These are phyloP conservation scores for Penicillium dipodomyicola DNA, from an alignment of 495 filamentous ascomycete species.

Conservation along the genomic window DNA sequence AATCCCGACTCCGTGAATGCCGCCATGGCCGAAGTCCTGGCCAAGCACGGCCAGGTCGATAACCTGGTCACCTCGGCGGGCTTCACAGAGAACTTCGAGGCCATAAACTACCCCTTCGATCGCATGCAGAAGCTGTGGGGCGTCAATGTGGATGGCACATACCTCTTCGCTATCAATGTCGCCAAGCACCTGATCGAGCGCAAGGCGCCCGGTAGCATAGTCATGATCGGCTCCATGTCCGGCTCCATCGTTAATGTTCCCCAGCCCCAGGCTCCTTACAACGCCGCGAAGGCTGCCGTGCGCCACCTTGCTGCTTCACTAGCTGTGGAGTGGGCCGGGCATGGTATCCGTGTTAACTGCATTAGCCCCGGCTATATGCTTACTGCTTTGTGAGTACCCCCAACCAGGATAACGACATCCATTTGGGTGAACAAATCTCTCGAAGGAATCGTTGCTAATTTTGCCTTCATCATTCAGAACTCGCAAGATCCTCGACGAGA, in stretches of 20 bases:
- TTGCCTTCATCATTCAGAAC: constrained; percentile 54
- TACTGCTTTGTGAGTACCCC: constrained; percentile 66
- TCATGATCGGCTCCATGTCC: constrained; percentile 95
- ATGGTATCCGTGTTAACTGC: constrained; percentile 84
- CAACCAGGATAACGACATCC: too few species aligned
- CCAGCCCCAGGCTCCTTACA: constrained; percentile 91
- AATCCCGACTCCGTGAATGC: constrained; percentile 69
- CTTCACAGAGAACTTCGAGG: constrained; percentile 93
- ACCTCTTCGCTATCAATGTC: constrained; percentile 78
- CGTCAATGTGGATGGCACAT: constrained; percentile 94
- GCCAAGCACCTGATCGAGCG: constrained; percentile 88
- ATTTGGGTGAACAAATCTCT: too few species aligned
- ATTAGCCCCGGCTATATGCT: constrained; percentile 94
- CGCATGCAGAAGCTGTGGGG: constrained; percentile 88
- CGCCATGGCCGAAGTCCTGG: constrained; percentile 66
- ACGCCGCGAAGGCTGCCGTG: constrained; percentile 85
- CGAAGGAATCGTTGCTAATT: constrained; percentile 21
- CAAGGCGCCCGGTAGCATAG: constrained; percentile 75
- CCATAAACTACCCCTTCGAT: constrained; percentile 82
- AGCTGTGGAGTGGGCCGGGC: constrained; percentile 85
- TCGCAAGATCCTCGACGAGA: constrained; percentile 89
- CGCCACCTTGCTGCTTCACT: constrained; percentile 76
- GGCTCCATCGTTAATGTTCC: constrained; percentile 90
- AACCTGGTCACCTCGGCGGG: constrained; percentile 92
- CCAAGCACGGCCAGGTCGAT: constrained; percentile 77